Conservation (phyloP, 2,329 filamentous ascomycete genomes). For the Fusarium verticillioides region DNA sequence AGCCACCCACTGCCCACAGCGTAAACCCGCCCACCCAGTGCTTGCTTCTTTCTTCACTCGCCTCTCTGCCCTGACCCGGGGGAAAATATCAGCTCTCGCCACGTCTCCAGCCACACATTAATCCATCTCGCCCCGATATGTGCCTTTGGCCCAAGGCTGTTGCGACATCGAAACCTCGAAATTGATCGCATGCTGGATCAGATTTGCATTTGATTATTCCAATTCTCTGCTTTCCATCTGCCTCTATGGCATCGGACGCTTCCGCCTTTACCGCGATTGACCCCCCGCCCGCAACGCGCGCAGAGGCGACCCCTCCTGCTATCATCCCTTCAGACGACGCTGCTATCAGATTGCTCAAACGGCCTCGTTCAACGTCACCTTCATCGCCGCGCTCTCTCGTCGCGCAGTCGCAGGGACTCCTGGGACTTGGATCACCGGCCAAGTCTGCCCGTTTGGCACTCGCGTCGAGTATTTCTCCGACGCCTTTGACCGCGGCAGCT, state of each 20-base stretch:
- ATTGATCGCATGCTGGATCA: slow-evolving; percentile 40
- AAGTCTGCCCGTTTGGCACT: slow-evolving; percentile 64
- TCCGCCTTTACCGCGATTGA: slow-evolving; percentile 65
- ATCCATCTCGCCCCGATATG: slow-evolving; percentile 52
- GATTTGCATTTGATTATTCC: slow-evolving; percentile 19
- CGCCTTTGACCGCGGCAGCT: slow-evolving; percentile 63
- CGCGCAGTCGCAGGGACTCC: slow-evolving; percentile 45
- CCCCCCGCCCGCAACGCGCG: slow-evolving; percentile 55
- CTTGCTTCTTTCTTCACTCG: slow-evolving; percentile 34
- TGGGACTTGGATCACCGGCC: slow-evolving; percentile 60
- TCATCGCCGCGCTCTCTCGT: slow-evolving; percentile 50
- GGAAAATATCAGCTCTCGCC: slow-evolving; percentile 55
- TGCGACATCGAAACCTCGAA: slow-evolving; percentile 38
- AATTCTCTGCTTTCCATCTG: slow-evolving; percentile 39
- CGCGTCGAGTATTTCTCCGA: slow-evolving; percentile 56
- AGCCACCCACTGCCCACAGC: slow-evolving; percentile 41
- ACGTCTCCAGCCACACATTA: slow-evolving; percentile 57
- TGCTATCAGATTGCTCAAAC: slow-evolving; percentile 53
- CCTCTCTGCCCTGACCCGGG: slow-evolving; percentile 37
- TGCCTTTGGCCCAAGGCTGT: slow-evolving; percentile 45
- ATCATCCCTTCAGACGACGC: slow-evolving; percentile 53
- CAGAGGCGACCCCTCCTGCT: slow-evolving; percentile 50
- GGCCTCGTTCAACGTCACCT: slow-evolving; percentile 60
- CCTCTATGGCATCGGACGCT: slow-evolving; percentile 65
- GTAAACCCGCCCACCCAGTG: slow-evolving; percentile 32